These are phyloP conservation scores for Suaeda aralocaspica DNA, from an alignment of 148 eudicot genomes.

Conservation along the genomic window DNA sequence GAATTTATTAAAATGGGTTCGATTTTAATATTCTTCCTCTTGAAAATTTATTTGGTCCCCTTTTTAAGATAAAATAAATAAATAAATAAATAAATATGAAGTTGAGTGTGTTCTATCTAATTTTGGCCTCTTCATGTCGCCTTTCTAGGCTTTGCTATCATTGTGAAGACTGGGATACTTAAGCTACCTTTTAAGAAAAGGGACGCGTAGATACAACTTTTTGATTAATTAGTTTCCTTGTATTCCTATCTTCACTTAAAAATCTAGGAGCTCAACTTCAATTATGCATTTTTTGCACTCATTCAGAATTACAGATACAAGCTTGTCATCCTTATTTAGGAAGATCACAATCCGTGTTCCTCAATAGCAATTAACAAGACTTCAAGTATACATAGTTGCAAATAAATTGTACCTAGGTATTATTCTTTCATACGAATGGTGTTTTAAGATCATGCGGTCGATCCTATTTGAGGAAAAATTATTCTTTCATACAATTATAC, in stretches of 20 bases:
- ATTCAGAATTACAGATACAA: background rate
- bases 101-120: too few relatives aligned
- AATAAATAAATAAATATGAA: too few relatives aligned
- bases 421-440: too few relatives aligned
- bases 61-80: too few relatives aligned
- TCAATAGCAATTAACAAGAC: too few relatives aligned
- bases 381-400: background rate
- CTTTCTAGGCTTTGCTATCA: slow-evolving; percentile 17
- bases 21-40: too few relatives aligned
- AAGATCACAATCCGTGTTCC: background rate
- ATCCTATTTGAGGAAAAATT: too few relatives aligned
- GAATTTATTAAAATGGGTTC: too few relatives aligned
- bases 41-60: too few relatives aligned
- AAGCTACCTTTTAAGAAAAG: slow-evolving; percentile 21
- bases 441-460: too few relatives aligned
- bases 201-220: slow-evolving; percentile 5
- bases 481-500: too few relatives aligned
- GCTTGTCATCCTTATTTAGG: background rate
- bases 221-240: slow-evolving; percentile 10
- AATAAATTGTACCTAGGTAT: too few relatives aligned
- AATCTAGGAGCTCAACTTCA: slow-evolving; percentile 12
- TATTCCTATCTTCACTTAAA: slow-evolving; percentile 1
- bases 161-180: slow-evolving; percentile 11
- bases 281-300: background rate
- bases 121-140: slow-evolving; percentile 20